These are phyloP conservation scores for Filobasidium uniguttulatum DNA, from an alignment of 1,284 basidiomycete genomes.

Conservation along the genomic window DNA sequence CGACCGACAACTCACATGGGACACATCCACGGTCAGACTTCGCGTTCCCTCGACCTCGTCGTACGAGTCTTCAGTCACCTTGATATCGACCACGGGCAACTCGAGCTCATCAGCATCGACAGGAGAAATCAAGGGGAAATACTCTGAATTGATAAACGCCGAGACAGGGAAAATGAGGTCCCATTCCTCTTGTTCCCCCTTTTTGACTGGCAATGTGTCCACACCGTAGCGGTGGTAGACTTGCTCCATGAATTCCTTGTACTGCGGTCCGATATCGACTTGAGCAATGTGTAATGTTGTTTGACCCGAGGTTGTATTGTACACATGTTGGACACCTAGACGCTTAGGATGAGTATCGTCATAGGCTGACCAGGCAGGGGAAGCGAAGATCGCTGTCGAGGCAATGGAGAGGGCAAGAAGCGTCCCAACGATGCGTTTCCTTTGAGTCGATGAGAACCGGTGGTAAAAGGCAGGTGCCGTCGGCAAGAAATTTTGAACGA, in stretches of 20 bases:
- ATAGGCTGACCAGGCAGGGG: slow-evolving; percentile 50
- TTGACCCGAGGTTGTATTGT: slow-evolving; percentile 64
- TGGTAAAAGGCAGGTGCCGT: slow-evolving; percentile 51
- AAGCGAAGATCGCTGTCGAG: slow-evolving; percentile 49
- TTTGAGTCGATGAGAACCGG: slow-evolving; percentile 47
- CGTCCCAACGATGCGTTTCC: slow-evolving; percentile 43
- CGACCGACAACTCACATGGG: slow-evolving; percentile 80
- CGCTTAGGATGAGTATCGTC: slow-evolving; percentile 79
- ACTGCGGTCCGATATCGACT: slow-evolving; percentile 70
- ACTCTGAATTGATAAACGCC: slow-evolving; percentile 31
- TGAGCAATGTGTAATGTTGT: slow-evolving; percentile 68
- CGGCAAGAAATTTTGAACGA: slow-evolving; percentile 49
- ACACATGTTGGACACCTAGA: slow-evolving; percentile 68
- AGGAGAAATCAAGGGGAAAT: slow-evolving; percentile 17
- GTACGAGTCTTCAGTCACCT: slow-evolving; percentile 44
- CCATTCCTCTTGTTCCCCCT: slow-evolving; percentile 42
- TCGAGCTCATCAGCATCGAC: slow-evolving; percentile 43
- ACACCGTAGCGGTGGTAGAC: slow-evolving; percentile 50
- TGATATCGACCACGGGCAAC: slow-evolving; percentile 60
- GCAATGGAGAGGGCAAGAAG: slow-evolving; percentile 41
- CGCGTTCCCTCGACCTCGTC: slow-evolving; percentile 52
- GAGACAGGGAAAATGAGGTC: slow-evolving; percentile 78
- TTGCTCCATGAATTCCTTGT: slow-evolving; percentile 48
- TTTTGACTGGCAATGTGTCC: slow-evolving; percentile 28
- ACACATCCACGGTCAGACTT: slow-evolving; percentile 54